Evolutionary conservation across 1,284 basidiomycete genomes (phyloP), one percentile per base, ranked within the genome.

Genomic region (Malassezia yamatoensis): DNA sequence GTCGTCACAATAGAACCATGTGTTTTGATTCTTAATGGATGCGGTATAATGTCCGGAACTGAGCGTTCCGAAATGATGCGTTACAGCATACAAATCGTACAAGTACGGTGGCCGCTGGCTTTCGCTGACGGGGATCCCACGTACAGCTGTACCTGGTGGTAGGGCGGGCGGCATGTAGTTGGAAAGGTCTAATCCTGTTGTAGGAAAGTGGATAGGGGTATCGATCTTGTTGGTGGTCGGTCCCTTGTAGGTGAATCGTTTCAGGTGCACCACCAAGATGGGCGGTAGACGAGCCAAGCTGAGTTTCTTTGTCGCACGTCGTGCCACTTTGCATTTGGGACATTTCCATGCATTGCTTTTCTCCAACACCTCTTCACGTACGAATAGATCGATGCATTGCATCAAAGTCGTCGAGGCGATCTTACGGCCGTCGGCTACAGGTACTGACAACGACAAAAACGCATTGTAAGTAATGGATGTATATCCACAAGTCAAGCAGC

Each of bases 401-500:
- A 85, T 80, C 40, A 98, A 77, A 2, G 85, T 80, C 18, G 87
- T 83, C 67, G 83, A 85, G n/a, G 80, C 79, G 16, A 79, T 78
- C 34, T 79, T 79, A 49, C 81, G 80, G 13, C 79, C 78, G 13
- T 80, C 51, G 10, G 70, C 68, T 12, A 74, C 66, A 0, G 72
- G 72, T 29, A 74, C 52, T 5, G 69, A 72, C 16, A 74, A 64
- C 35, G 73, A 70, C 24, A 70, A 66, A 50, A 70, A 74, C 15
- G 71, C 83, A 72, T 98, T 96, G 71, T 94, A 98, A 8, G 91
- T 96, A 5, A 90, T 96, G 29, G 90, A 94, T 2, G 93, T 96
- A 88, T 94, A 69, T 11, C 71, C 68, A 45, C 72, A 74, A 13
- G 66, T 67, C 1, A 70, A 42, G 42, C 72, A 74, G 1, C 66